Base-by-base conservation (phyloP, 768 basidiomycete species). In the Termitomyces sp. region DNA sequence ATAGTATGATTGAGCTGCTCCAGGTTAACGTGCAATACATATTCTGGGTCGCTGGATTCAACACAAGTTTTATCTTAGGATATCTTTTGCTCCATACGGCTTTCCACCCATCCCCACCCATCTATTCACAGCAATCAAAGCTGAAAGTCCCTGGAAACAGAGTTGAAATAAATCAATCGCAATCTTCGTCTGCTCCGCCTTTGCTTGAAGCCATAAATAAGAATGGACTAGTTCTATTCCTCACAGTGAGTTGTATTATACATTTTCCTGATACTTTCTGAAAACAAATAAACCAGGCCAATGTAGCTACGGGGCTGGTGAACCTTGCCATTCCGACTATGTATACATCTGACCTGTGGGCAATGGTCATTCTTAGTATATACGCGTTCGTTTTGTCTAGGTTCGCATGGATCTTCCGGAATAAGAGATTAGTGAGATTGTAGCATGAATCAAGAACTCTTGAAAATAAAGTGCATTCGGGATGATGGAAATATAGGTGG, bases 21-120 rank as follows among this genome's bases (percentile, higher is more conserved):
- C 62, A 95, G 94, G 91, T 87, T 44, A 98, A 98, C 65, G 63
- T 93, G 30, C 79, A 89, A 4, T 98, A 99, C 70, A 84, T 94
- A 35, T 70, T 94, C 17, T 98, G 95, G 94, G 80, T 89, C 8
- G 80, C 83, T 1, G 94, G 91, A 10, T 96, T 83, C 82, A 98
- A 98, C 67, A 86, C 87, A 0, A 80, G 85, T 3, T 94, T 94
- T 73, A 73, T 98, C 16, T 77, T 94, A 5, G 84, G 81, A 12
- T 96, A 97, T 72, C 76, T 94, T 41, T 59, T 85, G 23, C 72
- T 97, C 42, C 91, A 98, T 62, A 77, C 89, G 54, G 63, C 71
- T 41, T 88, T 92, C 69, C 87, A 81, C 68, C 80, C 84, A 3
- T 68, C 74, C 12, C 76, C 61, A 59, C 65, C 61, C 1, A 47